Evolutionary conservation across 2,329 filamentous ascomycete genomes (phyloP).

Genomic region (Ambrosiella beaveri): DNA sequence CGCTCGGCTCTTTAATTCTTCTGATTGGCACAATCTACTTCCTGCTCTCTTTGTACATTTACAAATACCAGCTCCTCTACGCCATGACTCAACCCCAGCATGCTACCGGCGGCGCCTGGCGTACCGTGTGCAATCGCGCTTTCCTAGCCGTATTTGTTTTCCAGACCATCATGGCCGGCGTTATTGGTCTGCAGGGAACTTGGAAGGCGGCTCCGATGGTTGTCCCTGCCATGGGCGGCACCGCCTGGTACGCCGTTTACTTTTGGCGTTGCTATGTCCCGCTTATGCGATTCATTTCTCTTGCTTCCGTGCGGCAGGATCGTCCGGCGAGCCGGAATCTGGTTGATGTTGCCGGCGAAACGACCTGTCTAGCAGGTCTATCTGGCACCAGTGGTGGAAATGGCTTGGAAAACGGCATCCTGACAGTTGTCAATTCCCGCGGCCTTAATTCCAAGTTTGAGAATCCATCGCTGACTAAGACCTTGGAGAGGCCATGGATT

Average conservation of each 20-base stretch:
- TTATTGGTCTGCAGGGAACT: slow-evolving; percentile 57
- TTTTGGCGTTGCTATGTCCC: slow-evolving; percentile 71
- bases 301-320: slow-evolving; percentile 57
- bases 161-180: slow-evolving; percentile 77
- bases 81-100: slow-evolving; percentile 96
- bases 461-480: slow-evolving; percentile 55
- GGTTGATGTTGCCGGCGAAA: too few relatives aligned
- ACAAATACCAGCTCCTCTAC: slow-evolving; percentile 95
- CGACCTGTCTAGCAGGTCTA: too few relatives aligned
- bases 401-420: too few relatives aligned
- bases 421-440: too few relatives aligned
- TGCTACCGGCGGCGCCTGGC: slow-evolving; percentile 84
- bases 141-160: slow-evolving; percentile 76
- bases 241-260: slow-evolving; percentile 77
- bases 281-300: slow-evolving; percentile 77
- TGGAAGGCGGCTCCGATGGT: slow-evolving; percentile 58
- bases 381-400: too few relatives aligned
- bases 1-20: slow-evolving; percentile 62
- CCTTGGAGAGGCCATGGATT: slow-evolving; percentile 57
- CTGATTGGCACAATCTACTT: slow-evolving; percentile 74
- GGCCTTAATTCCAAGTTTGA: slow-evolving; percentile 37
- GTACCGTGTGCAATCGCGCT: slow-evolving; percentile 86
- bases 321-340: neutral
- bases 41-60: slow-evolving; percentile 65
- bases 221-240: slow-evolving; percentile 58